Percentiles rank a stretch among this genome's conserved stretches.
Evolutionary conservation across 495 filamentous ascomycete species (phyloP).

Genomic region (Mytilinidion resinicola): DNA sequence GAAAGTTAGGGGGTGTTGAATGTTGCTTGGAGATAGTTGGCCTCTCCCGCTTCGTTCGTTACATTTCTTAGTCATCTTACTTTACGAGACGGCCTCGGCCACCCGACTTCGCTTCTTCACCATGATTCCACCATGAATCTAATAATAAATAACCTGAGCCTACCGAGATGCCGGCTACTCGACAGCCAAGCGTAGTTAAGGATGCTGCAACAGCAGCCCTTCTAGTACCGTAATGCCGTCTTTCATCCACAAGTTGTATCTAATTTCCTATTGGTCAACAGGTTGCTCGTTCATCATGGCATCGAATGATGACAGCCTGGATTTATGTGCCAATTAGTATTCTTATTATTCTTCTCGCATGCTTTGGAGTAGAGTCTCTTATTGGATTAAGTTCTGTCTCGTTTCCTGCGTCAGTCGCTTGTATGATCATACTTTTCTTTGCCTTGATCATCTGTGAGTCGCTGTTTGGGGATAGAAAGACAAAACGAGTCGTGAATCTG

Average conservation of each 20-base stretch:
- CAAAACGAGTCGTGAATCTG: slow-evolving; percentile 38
- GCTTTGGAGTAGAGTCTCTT: slow-evolving; percentile 47
- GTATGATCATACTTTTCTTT: slow-evolving; percentile 45
- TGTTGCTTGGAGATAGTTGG: no score
- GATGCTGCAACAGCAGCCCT: no score
- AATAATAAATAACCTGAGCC: no score
- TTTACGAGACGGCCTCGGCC: no score
- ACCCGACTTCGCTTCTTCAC: no score
- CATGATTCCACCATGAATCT: no score
- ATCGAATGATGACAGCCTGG: slow-evolving; percentile 42
- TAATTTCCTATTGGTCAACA: slow-evolving; percentile 3
- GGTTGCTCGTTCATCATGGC: slow-evolving; percentile 29
- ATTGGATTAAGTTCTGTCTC: slow-evolving; percentile 43
- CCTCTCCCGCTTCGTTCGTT: no score
- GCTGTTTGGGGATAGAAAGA: slow-evolving; percentile 42
- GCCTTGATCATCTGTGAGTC: slow-evolving; percentile 40
- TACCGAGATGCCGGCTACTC: no score
- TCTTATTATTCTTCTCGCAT: slow-evolving; percentile 43
- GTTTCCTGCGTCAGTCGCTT: slow-evolving; percentile 51
- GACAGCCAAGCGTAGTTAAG: no score
- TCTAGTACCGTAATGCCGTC: no score
- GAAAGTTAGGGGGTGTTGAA: slow-evolving; percentile 4
- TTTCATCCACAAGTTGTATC: neutral
- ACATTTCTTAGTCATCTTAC: no score
- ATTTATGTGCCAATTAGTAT: slow-evolving; percentile 45